Base-by-base conservation (phyloP, 768 basidiomycete genomes). In the Lactifluus piperatus region DNA sequence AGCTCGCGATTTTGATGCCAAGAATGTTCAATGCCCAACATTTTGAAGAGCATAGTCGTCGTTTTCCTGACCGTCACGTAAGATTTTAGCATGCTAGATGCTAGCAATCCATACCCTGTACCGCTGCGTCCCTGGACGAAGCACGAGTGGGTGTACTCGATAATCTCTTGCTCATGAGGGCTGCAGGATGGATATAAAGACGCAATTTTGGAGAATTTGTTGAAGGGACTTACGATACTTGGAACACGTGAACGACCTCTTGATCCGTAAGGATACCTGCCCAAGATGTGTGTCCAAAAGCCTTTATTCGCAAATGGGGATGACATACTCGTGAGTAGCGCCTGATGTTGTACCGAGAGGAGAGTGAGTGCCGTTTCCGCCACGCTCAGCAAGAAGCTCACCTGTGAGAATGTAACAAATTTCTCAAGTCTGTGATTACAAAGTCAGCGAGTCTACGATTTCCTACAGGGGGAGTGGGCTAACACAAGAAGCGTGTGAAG, bases 11-110 rank as follows among this genome's bases (percentile, higher is more conserved):
- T 69, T 32, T 74, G 58, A 37, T 78, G 69, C 71, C 77, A 83
- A 13, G 79, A 74, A 22, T 78, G 72, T 63, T 88, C 83, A 4
- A 86, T 79, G 4, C 79, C 77, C 4, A 88, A 73, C 80, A 89
- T 88, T 68, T 86, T 88, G 74, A 84, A 85, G 0, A 89, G 72
- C 80, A 89, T 86, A 0, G 86, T 85, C 0, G 87, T 88, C 0
- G 85, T 88, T 75, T 88, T 88, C 1, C 86, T 86, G 64, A 1
- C 27, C 14, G 3, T 41, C n/a, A 22, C 18, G 26, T 46, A 20
- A 37, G 37, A 24, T 16, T n/a, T 22, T 26, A 20, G 20, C 22
- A 29, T 24, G 39, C 36, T 27, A 24, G 50, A 8, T 18, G 37
- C 0, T n/a, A 20, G 0, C 22, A 37, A 18, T 16, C 13, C 46